phyloP scores from a whole-genome alignment of 1,139 yeast genomes.

The Candida sp. region DNA sequence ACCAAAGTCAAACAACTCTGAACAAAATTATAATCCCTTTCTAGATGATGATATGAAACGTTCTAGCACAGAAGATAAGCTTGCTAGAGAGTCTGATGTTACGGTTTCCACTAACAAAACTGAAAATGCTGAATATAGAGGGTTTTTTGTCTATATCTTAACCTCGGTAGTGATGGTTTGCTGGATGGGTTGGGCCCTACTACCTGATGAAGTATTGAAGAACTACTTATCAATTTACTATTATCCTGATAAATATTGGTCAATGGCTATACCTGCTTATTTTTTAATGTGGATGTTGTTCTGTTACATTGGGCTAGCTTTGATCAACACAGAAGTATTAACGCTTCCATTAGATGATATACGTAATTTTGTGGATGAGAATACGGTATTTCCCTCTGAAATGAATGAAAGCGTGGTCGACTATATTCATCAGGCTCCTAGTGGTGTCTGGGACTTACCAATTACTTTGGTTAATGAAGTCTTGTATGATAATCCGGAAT shows the following conservation, averaged over 20 bases:
- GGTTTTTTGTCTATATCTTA: conserved; percentile 73
- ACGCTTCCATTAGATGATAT: conserved; percentile 59
- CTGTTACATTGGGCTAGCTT: conserved; percentile 63
- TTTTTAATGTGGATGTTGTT: conserved; percentile 68
- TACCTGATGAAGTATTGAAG: conserved; percentile 53
- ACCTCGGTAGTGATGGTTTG: conserved; percentile 47
- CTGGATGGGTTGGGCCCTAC: conserved; percentile 68
- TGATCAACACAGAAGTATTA: conserved; percentile 71
- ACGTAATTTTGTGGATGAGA: conserved; percentile 65
- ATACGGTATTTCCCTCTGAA: conserved; percentile 48
- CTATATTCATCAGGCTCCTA: conserved; percentile 54
- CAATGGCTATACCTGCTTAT: conserved; percentile 69
- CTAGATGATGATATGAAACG: not conserved
- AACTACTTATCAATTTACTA: conserved; percentile 58
- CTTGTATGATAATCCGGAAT: conserved; percentile 39
- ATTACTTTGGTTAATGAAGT: conserved; percentile 68
- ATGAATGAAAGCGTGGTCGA: conserved; percentile 18
- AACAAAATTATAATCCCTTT: not conserved
- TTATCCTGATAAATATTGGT: conserved; percentile 89
- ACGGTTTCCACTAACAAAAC: conserved; percentile 65
- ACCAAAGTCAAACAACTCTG: not conserved
- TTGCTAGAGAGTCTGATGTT: conserved; percentile 75
- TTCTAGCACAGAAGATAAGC: conserved; percentile 31
- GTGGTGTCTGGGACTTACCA: conserved; percentile 86
- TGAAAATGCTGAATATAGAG: conserved; percentile 75